Evolutionary conservation across 192 early-diverging fungal species (phyloP), one percentile per base, ranked within the genome.

Genomic region (Spizellomyces punctatus): DNA sequence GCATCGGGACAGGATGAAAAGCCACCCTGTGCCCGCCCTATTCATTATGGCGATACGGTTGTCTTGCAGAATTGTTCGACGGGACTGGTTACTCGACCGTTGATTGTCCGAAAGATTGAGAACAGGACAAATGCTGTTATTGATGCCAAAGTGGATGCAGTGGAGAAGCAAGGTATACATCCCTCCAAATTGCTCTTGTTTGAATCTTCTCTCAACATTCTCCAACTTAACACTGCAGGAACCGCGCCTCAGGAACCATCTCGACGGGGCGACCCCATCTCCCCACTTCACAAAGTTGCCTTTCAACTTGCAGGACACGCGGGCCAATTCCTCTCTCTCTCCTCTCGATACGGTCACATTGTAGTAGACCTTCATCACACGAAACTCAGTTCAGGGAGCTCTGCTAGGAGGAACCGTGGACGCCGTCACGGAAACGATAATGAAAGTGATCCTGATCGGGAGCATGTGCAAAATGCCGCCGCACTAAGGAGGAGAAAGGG

Each of bases 251-350:
- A 19, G 54, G n/a, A 56, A 61, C 8, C 59, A 61, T 19, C 14
- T 0, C 14, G 8, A n/a, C 60, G 60, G 36, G 92, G 92, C 45
- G 95, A 96, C 71, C 92, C 93, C 2, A 88, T 96, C 2, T 92
- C 91, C 16, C 93, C 94, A 75, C 76, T 96, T 59, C 93, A 96
- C 82, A 96, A 96, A 83, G 87, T 96, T 14, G 93, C 93, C 0
- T 88, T 96, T 74, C 91, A 95, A 76, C 85, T 94, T 60, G 84
- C 82, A 5, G 85, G 86, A 12, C 77, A 88, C 48, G 66, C 85
- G 2, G 66, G 63, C 14, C 47, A 50, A 6, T 78, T 76, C 57
- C 41, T 73, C 8, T 36, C 54, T 4, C 27, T 36, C 27, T 36
- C 27, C 27, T 36, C 27, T 36, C 27, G 27, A 36, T 36, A 36